Evolutionary conservation across 2,329 filamentous ascomycete genomes (phyloP), one percentile per base, ranked within the genome.

Genomic region (Aschersonia sp.): DNA sequence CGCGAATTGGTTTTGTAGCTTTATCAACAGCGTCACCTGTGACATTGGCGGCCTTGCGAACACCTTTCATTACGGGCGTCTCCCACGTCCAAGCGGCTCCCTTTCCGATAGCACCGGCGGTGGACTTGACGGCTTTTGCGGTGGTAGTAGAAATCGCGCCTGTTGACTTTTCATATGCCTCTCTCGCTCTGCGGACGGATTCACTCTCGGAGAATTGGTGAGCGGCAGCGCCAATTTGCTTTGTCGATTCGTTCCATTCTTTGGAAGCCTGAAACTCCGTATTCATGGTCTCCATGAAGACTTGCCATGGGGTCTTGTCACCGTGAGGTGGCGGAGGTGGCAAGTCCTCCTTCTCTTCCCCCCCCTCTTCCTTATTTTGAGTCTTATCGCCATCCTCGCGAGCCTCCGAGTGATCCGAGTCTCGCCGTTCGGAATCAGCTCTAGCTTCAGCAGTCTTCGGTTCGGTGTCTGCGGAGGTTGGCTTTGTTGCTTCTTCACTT

Each of bases 181-280:
- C 81, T 54, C 85, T 80, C 32, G 90, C 92, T 57, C 81, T 80
- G 59, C 87, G 83, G 12, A 98, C 86, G 14, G 83, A 85, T 60
- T 95, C 89, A 60, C 88, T 95, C 68, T 97, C 90, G 32, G 83
- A 83, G 61, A 98, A 92, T 58, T 95, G 82, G 60, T 95, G 84
- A 14, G 90, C 87, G 5, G 84, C 86, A 45, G 86, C 87, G 14
- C 87, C 85, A 41, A 98, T 77, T 54, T 92, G 87, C 70, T 98
- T 97, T 41, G 90, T 98, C 42, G 87, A 94, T 62, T 98, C 92
- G 60, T 98, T 95, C 92, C 92, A 98, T 65, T 98, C 92, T 62
- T 97, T 95, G 12, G 89, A 97, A 46, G 87, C 85, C 66, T 95
- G 88, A 69, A 98, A 94, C 67, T 98, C 92, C 49, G 74, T 76